Base-by-base conservation (phyloP, 2,329 filamentous ascomycete genomes). In the Dothideomycetes sp. region DNA sequence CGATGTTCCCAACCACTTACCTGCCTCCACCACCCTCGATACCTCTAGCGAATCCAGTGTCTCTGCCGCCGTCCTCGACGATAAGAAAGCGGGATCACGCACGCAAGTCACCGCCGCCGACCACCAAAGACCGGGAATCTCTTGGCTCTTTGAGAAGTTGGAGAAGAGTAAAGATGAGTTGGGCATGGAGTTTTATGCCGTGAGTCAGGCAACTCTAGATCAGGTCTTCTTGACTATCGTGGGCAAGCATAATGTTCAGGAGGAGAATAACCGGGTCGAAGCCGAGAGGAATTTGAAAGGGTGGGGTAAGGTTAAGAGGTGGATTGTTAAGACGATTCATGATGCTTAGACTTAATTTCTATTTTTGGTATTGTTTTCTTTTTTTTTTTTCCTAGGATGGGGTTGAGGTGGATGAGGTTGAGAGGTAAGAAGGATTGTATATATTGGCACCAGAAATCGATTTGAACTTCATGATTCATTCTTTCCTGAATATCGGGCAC, bases 151-250 rank as follows among this genome's bases (percentile, higher is more conserved):
- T 46, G 74, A 80, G 11, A 54, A 80, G 28, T 66, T 94, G 1
- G 88, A 95, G 61, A 74, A 78, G 50, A 70, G 80, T 47, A 83
- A 80, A 53, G 65, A 76, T 15, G 60, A 63, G 4, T 60, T 94
- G 19, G 83, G 83, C 0, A 72, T 94, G 33, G 81, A 85, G 57
- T 85, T 93, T 60, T 95, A 89, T 61, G 86, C 82, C 35, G 85
- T 94, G 49, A 83, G 77, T 44, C 84, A 85, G 17, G 91, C 86
- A 13, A 93, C 85, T 12, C 64, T 95, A 29, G 88, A 95, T 56
- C 84, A 94, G 61, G 87, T 95, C 0, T 95, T 95, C 61, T 62
- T 95, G 58, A 74, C 73, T 18, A 91, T 95, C 55, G 86, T 94
- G 0, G 80, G 80, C 1, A 74, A 78, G 59, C 82, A 93, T 58